These are phyloP conservation scores for Aegle marmelos DNA, from an alignment of 345 rosid species.

Conservation along the genomic window DNA sequence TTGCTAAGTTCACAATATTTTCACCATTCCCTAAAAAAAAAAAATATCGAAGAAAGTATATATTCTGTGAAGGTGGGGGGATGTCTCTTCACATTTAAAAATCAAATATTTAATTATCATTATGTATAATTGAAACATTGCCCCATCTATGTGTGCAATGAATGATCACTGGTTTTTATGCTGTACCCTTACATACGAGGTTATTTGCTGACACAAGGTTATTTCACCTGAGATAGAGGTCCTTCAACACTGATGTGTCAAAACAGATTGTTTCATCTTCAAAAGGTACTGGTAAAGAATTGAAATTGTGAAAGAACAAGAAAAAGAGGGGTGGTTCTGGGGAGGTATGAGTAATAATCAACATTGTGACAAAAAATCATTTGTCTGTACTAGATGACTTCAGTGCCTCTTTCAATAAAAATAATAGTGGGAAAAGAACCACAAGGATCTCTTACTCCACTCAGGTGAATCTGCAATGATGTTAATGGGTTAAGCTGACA, in stretches of 20 bases:
- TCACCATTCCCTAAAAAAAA: neutral
- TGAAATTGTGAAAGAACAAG: neutral
- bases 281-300: neutral
- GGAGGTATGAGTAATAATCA: neutral
- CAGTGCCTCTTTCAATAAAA: neutral
- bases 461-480: neutral
- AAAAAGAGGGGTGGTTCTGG: neutral
- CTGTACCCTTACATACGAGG: neutral
- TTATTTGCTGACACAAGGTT: neutral
- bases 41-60: too few relatives aligned
- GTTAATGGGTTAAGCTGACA: neutral
- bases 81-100: neutral
- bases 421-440: neutral
- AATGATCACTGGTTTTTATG: neutral
- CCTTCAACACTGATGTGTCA: neutral
- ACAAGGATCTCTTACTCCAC: neutral
- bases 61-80: neutral
- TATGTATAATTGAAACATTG: neutral
- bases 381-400: neutral
- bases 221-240: neutral
- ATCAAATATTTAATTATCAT: neutral
- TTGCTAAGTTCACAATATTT: neutral
- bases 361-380: neutral
- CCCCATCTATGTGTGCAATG: neutral
- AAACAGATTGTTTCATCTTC: neutral